Percentiles rank a stretch among this genome's conserved stretches.
These are phyloP conservation scores for Colletotrichum acutatum DNA, from an alignment of 2,329 filamentous ascomycete species.

Conservation along the genomic window DNA sequence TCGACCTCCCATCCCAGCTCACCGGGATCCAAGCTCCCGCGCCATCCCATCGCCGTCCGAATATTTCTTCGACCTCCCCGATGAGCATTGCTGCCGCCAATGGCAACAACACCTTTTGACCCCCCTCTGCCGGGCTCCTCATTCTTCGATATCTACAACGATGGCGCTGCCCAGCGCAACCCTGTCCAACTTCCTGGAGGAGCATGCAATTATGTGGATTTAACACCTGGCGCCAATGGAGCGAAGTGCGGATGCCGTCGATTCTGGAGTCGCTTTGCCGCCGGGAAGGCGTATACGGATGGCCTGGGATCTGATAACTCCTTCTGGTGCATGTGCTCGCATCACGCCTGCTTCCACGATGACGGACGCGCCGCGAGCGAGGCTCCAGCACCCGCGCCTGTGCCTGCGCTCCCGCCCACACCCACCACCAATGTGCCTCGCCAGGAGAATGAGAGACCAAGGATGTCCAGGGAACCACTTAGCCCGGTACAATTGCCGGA, in stretches of 20 bases:
- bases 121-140: constrained; percentile 54
- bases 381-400: constrained; percentile 32
- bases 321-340: constrained; percentile 70
- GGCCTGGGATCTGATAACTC: constrained; percentile 52
- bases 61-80: constrained; percentile 41
- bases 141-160: constrained; percentile 67
- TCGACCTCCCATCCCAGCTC: constrained; percentile 37
- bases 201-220: constrained; percentile 68
- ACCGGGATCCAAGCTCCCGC: constrained; percentile 33
- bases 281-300: constrained; percentile 46
- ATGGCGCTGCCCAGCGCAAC: constrained; percentile 49
- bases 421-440: constrained; percentile 43
- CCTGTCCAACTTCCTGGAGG: constrained; percentile 58
- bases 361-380: constrained; percentile 50
- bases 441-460: constrained; percentile 66
- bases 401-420: not conserved
- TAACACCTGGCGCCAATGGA: constrained; percentile 62
- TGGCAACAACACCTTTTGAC: constrained; percentile 64
- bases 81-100: constrained; percentile 53
- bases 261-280: constrained; percentile 63
- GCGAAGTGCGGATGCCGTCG: constrained; percentile 69
- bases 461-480: constrained; percentile 59
- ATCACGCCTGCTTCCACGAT: constrained; percentile 72
- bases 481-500: constrained; percentile 62
- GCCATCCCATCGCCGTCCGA: constrained; percentile 33